Evolutionary conservation across 441 rosid genomes (phyloP), one percentile per base, ranked within the genome.

Genomic region (Kokia cookei): DNA sequence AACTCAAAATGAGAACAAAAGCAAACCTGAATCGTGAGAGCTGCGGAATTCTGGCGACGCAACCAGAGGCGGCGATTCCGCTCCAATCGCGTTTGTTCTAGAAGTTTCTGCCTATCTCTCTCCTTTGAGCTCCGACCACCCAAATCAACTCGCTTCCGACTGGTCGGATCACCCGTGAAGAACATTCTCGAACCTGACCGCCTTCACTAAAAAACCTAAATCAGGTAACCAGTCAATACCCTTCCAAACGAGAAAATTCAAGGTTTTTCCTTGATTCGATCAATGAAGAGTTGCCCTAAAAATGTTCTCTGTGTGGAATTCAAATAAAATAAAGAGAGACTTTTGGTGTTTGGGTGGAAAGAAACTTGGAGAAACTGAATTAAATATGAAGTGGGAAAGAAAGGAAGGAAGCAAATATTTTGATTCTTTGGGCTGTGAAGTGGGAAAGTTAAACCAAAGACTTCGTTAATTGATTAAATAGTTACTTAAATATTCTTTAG

Each of bases 121-220:
- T 96, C 97, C 82, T 96, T 96, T 5, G 97, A 83, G 71, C 99
- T 93, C 84, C 97, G 89, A 60, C 99, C 99, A 53, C 99, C 99
- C 78, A 96, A 88, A 82, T 91, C 99, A 53, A 96, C 99, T 74
- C 99, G 91, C 82, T 92, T 96, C 79, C 98, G 90, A 72, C 93
- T 86, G 40, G 96, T 85, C 3, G 98, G 87, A 88, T 96, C 99
- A 76, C 99, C 99, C 72, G 87, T 58, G 89, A 96, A 96, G 77
- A 90, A 93, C 98, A 93, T 96, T 42, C 15, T 73, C 42, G 26
- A 65, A 58, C 35, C 42, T 60, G 11, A 17, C 32, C 24, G 22
- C 79, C 73, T 69, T 76, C 57, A 79, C 74, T 60, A 69, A 47
- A 47, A n/a, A n/a, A 27, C 69, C 61, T 45, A 50, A 43, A 26